Base-by-base conservation (phyloP, 1,139 yeast species). In the Hansenula sp. region DNA sequence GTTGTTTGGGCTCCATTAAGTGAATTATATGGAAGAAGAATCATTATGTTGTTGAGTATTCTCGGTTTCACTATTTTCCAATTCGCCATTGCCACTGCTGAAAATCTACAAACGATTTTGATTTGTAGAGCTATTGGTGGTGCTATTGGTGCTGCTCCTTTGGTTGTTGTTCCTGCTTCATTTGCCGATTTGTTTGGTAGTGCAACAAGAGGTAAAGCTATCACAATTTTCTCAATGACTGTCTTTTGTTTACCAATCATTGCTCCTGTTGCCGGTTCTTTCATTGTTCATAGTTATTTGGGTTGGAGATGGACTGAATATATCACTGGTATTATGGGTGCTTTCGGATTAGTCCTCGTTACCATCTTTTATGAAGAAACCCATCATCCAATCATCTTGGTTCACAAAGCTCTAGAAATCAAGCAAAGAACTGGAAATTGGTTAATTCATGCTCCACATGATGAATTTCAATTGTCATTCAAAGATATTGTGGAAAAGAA, bases 361-460 rank as follows among this genome's bases (percentile, higher is more conserved):
- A 39, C 63, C 0, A 34, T 80, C 3, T 74, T 79, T 36, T 77
- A 74, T 37, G 81, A 77, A 50, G 90, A 87, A 55, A 82, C 86
- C 33, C 84, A 78, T 51, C 79, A 75, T 50, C 81, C 81, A 36
- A 68, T 72, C 8, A 70, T 85, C 43, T 64, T 85, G 48, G 79
- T 74, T 25, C 52, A 66, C n/a, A 83, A 82, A 63, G 93, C 93
- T 3, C 76, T 72, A 52, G 62, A 60, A 36, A 72, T 84, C 56
- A 78, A 88, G 60, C 70, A 79, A 58, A 60, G 70, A 45, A 76
- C 82, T 10, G 78, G 79, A 29, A 72, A 73, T 57, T 86, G 96
- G 96, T 89, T 89, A 33, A 84, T 88, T 43, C 81, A 79, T 58
- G 95, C 96, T 21, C 83, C 94, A 5, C 93, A 84, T 58, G 96